Conservation (phyloP, 2,329 filamentous ascomycete species). For the Fusarium burgessii region DNA sequence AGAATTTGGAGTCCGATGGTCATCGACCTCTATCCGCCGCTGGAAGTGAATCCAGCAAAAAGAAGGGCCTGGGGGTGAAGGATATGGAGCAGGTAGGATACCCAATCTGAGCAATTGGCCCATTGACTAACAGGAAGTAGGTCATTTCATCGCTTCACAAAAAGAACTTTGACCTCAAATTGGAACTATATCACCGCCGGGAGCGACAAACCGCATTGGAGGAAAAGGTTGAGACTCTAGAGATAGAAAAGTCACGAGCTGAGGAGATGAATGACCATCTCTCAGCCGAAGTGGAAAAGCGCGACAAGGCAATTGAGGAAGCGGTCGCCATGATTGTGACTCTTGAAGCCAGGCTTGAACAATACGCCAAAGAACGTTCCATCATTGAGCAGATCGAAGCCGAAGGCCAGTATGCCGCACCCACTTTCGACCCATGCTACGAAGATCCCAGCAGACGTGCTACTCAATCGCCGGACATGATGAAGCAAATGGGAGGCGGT, state of each 20-base stretch:
- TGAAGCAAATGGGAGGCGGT: conserved; percentile 47
- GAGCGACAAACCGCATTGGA: conserved; percentile 73
- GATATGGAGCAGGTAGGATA: conserved; percentile 75
- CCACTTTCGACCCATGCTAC: conserved; percentile 48
- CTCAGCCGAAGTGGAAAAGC: conserved; percentile 71
- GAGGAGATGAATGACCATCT: conserved; percentile 70
- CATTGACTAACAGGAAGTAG: conserved; percentile 51
- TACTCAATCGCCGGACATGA: conserved; percentile 30
- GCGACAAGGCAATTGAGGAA: conserved; percentile 77
- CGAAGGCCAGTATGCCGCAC: conserved; percentile 52
- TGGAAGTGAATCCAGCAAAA: conserved; percentile 58
- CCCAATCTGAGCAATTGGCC: too few relatives aligned
- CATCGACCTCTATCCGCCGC: conserved; percentile 59
- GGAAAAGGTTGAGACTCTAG: conserved; percentile 66
- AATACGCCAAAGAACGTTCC: conserved; percentile 64
- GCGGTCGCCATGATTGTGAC: conserved; percentile 76
- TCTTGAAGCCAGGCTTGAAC: conserved; percentile 70
- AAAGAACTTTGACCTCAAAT: conserved; percentile 81
- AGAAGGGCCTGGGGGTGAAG: conserved; percentile 71
- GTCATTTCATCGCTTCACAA: conserved; percentile 77
- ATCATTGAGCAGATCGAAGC: conserved; percentile 65
- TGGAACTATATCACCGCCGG: conserved; percentile 77
- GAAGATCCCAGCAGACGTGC: conserved; percentile 39
- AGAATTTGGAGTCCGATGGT: conserved; percentile 50
- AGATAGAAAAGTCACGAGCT: conserved; percentile 65